phyloP scores from a whole-genome alignment of 352 stramenopile species.

The Phytopythium cucurbitacearum region DNA sequence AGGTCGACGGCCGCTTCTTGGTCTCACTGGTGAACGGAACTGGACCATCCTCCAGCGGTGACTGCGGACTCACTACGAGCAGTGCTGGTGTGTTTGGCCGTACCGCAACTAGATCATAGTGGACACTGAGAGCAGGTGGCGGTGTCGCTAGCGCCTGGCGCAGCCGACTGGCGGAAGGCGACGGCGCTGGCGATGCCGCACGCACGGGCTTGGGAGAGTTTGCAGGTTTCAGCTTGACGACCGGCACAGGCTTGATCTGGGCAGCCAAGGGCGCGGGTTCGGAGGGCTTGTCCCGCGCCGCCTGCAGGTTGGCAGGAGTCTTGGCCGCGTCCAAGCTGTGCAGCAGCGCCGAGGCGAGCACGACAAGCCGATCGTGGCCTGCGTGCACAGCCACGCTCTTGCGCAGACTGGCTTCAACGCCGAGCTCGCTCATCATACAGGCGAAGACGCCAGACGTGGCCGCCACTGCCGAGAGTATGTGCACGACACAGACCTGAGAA shows the following conservation, averaged over 20 bases:
- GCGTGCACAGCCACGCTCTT: constrained; percentile 44
- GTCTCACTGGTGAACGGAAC: too few relatives aligned
- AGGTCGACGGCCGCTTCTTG: too few relatives aligned
- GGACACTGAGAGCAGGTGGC: too few relatives aligned
- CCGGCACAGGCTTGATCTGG: too few relatives aligned
- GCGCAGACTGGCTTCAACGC: constrained; percentile 35
- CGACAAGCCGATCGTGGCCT: constrained; percentile 35
- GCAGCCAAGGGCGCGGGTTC: too few relatives aligned
- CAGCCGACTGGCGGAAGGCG: too few relatives aligned
- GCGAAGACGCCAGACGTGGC: constrained; percentile 48
- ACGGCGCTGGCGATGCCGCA: not conserved
- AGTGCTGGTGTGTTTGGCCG: too few relatives aligned
- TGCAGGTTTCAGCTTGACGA: not conserved
- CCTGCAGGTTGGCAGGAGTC: constrained; percentile 25
- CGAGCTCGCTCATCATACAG: constrained; percentile 52
- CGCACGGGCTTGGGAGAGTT: not conserved
- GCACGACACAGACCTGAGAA: constrained; percentile 30
- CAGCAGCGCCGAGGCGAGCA: constrained; percentile 30
- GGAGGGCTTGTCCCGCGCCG: constrained; percentile 17
- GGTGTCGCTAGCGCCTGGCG: too few relatives aligned
- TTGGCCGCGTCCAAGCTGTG: constrained; percentile 42
- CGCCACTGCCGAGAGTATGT: constrained; percentile 37
- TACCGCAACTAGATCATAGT: too few relatives aligned
- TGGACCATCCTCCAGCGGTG: too few relatives aligned
- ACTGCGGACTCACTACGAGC: too few relatives aligned